Evolutionary conservation across 106 monocot species (phyloP), one percentile per base, ranked within the genome.

Genomic region (Platanthera guangdongensis): DNA sequence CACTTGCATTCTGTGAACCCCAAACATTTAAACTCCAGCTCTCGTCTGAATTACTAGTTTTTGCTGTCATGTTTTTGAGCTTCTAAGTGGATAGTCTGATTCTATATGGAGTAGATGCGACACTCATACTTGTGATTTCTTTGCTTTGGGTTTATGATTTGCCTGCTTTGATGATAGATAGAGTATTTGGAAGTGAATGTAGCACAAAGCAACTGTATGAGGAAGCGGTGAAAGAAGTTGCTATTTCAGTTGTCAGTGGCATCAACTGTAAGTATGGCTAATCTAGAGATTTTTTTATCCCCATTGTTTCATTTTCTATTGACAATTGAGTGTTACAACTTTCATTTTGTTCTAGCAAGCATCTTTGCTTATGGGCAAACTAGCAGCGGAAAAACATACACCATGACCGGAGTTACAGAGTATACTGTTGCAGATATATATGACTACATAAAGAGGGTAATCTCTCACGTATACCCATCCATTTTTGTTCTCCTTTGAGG

Each of bases 331-430:
- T 2, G 12, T 16, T 48, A 2, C 5, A 39, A 70, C 8, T 16
- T 68, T 64, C 65, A 8, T 71, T 16, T 68, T 81, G 48, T 64
- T 45, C 81, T 86, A 99, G 99, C 99, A 32, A 94, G 86, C 84
- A 86, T 99, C 74, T 99, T 99, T 79, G 99, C 99, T 5, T 99
- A 99, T 77, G 99, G 99, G 57, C 99, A 99, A 87, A 99, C 99
- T 71, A 92, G 99, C 84, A 99, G 99, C 80, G 99, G 99, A 73
- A 99, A 99, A 80, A 99, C 99, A 53, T 94, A 92, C 78, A 99
- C 99, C n/a, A 99, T 99, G 94, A 81, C 81, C 57, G 99, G 94
- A 39, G 88, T 99, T 53, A 99, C 99, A 5, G 92, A 94, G 72
- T 84, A 88, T 80, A 83, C 99, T 25, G 86, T 90, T 12, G 78